phyloP scores from a whole-genome alignment of 805 yeast species.

The Candida succiphila region DNA sequence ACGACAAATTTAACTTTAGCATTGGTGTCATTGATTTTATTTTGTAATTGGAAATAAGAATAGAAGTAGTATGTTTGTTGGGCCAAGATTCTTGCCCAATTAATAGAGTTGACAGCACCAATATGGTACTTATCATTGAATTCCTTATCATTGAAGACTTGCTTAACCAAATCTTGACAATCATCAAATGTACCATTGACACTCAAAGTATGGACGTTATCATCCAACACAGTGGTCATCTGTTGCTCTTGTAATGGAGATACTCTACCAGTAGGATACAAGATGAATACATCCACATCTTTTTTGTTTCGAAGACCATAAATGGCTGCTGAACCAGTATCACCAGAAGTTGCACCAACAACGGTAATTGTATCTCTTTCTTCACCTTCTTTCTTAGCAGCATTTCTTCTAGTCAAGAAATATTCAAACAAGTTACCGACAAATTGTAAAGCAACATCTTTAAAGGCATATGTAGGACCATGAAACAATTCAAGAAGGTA shows the following conservation, averaged over 20 bases:
- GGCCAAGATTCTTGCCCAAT: slow-evolving; percentile 98
- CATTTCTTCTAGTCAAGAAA: slow-evolving; percentile 72
- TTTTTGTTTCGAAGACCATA: slow-evolving; percentile 95
- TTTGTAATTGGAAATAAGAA: slow-evolving; percentile 69
- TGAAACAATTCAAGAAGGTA: slow-evolving; percentile 90
- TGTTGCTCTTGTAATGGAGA: slow-evolving; percentile 98
- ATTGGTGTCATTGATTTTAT: slow-evolving; percentile 36
- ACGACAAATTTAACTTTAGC: slow-evolving; percentile 81
- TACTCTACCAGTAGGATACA: slow-evolving; percentile 95
- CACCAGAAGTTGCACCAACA: slow-evolving; percentile 99
- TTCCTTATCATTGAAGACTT: slow-evolving; percentile 79
- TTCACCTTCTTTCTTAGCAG: slow-evolving; percentile 30
- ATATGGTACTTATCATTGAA: slow-evolving; percentile 87
- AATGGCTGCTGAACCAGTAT: slow-evolving; percentile 98
- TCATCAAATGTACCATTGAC: slow-evolving; percentile 97
- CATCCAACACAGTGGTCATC: slow-evolving; percentile 93
- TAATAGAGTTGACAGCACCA: slow-evolving; percentile 96
- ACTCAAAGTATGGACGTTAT: slow-evolving; percentile 88
- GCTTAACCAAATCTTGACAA: slow-evolving; percentile 94
- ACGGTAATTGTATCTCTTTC: slow-evolving; percentile 81
- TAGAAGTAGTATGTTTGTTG: slow-evolving; percentile 96
- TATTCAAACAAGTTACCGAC: slow-evolving; percentile 95
- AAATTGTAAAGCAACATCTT: slow-evolving; percentile 96
- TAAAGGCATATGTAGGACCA: slow-evolving; percentile 98
- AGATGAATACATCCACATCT: slow-evolving; percentile 93